Conservation (phyloP, 1,284 basidiomycete species). For the Sporisorium scitamineum region DNA sequence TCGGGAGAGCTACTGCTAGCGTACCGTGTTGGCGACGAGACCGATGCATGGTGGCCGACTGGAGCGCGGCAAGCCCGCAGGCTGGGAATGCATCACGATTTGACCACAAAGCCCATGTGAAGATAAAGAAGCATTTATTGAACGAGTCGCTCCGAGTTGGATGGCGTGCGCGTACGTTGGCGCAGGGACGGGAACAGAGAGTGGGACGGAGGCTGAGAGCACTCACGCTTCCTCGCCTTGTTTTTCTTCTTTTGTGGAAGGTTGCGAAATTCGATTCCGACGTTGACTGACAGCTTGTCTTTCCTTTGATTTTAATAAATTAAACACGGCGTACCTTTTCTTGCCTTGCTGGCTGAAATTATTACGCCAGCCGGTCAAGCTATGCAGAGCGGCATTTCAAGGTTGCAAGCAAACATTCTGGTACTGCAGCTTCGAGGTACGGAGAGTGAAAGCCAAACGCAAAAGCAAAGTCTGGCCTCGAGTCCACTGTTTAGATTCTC, state of each 20-base stretch:
- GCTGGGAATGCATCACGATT: constrained; percentile 6
- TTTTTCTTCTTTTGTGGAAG: constrained; percentile 9
- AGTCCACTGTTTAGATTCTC: too few relatives aligned
- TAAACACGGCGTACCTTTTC: background rate
- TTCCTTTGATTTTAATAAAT: background rate
- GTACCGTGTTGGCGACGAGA: background rate
- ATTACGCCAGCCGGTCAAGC: background rate
- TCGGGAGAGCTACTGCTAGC: background rate
- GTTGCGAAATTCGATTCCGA: constrained; percentile 9
- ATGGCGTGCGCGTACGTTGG: background rate
- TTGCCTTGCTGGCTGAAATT: background rate
- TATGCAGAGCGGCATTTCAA: background rate
- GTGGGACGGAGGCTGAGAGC: background rate
- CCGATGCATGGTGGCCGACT: background rate
- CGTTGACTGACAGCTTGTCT: constrained; percentile 13
- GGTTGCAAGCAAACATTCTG: too few relatives aligned
- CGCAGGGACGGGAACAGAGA: background rate
- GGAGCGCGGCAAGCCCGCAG: background rate
- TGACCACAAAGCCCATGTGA: background rate
- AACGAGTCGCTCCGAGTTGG: too few relatives aligned
- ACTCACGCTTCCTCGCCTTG: too few relatives aligned
- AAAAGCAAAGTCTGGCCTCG: too few relatives aligned
- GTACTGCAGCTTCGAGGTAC: too few relatives aligned
- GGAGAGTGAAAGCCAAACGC: too few relatives aligned
- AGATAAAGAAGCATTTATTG: background rate